These are phyloP conservation scores for Myriangium duriaei DNA, from an alignment of 2,329 filamentous ascomycete species.

Conservation along the genomic window DNA sequence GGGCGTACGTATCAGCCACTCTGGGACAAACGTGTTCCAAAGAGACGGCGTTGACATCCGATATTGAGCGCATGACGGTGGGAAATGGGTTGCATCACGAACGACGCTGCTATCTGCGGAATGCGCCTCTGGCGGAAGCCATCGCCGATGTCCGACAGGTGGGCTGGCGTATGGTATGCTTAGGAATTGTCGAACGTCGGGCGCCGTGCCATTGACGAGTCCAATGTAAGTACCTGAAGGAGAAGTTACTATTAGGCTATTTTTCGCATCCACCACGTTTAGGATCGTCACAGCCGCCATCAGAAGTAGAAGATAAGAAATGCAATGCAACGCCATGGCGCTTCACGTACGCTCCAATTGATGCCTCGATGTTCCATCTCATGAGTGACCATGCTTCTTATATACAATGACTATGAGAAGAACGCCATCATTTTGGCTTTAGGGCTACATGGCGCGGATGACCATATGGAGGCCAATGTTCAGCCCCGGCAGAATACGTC, in stretches of 20 bases:
- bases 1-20: slow-evolving; percentile 20
- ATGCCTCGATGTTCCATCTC: too few species aligned
- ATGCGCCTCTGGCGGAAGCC: slow-evolving; percentile 14
- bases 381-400: too few species aligned
- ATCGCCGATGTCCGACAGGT: slow-evolving; percentile 15
- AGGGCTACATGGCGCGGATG: too few species aligned
- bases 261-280: too few species aligned
- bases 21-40: slow-evolving; percentile 18
- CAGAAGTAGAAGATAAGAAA: too few species aligned
- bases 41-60: slow-evolving; percentile 10
- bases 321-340: too few species aligned
- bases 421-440: too few species aligned
- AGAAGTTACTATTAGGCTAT: slow-evolving; percentile 7
- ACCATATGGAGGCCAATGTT: too few species aligned
- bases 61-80: slow-evolving; percentile 19
- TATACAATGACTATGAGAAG: too few species aligned
- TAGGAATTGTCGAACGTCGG: slow-evolving; percentile 15
- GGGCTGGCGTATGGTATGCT: slow-evolving; percentile 18
- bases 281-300: too few species aligned
- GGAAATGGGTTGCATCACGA: slow-evolving; percentile 16
- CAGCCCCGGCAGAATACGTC: too few species aligned
- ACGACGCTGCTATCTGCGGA: slow-evolving; percentile 9
- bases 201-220: slow-evolving; percentile 10
- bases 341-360: too few species aligned
- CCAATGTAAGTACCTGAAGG: slow-evolving; percentile 12